Conservation (phyloP, 768 basidiomycete genomes). For the Tulasnella sp. region DNA sequence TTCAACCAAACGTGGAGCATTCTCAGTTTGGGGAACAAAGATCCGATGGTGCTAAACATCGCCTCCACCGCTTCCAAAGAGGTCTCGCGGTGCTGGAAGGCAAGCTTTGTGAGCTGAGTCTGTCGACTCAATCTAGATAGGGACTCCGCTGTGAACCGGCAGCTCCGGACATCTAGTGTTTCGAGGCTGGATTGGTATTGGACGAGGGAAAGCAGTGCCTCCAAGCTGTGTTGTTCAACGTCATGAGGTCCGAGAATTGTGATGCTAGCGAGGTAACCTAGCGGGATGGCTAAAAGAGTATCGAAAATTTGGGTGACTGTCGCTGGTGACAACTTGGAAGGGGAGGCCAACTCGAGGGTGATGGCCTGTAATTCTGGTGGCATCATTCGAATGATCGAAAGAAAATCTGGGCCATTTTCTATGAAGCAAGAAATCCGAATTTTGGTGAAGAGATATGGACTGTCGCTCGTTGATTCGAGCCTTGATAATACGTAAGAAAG, state of each 20-base stretch:
- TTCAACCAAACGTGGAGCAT: not conserved
- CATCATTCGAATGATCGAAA: not conserved
- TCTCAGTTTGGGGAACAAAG: not conserved
- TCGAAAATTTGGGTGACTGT: not conserved
- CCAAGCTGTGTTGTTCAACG: too few species aligned
- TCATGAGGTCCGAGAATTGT: too few species aligned
- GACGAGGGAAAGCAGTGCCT: too few species aligned
- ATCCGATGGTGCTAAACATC: not conserved
- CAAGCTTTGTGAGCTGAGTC: not conserved
- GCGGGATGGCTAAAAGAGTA: not conserved
- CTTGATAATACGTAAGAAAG: not conserved
- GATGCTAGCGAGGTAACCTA: not conserved
- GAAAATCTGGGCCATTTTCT: not conserved
- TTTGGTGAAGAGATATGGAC: not conserved
- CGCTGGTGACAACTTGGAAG: not conserved
- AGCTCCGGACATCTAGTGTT: too few species aligned
- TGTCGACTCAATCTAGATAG: too few species aligned
- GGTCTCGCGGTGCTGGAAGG: not conserved
- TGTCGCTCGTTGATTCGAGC: not conserved
- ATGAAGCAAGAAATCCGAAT: not conserved
- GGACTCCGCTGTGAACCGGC: too few species aligned
- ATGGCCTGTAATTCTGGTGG: not conserved
- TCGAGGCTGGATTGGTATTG: too few species aligned
- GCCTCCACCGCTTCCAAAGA: not conserved
- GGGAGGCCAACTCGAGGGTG: not conserved